Conservation (phyloP, 2,329 filamentous ascomycete genomes). For the Penicillium olsonii region DNA sequence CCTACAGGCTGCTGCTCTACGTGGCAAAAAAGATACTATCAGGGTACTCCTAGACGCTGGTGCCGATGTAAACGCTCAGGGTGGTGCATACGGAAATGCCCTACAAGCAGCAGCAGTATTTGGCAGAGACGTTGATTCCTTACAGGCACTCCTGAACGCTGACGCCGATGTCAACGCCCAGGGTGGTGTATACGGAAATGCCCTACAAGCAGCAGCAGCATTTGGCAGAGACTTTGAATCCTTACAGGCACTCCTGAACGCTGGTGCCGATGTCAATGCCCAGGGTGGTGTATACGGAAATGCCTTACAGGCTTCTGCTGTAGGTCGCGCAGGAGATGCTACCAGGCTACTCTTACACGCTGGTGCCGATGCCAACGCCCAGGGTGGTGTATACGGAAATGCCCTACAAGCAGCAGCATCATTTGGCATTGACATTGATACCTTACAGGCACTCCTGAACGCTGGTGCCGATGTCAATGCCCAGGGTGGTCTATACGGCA, state of each 20-base stretch:
- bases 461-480: constrained; percentile 2
- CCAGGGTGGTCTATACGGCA: background rate
- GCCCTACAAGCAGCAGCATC: background rate
- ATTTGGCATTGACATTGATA: background rate
- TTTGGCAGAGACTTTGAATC: too few species aligned
- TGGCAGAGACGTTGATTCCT: background rate
- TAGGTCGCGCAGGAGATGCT: background rate
- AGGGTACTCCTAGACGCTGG: background rate
- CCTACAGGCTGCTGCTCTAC: background rate
- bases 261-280: background rate
- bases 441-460: background rate
- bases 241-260: too few species aligned
- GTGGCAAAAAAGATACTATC: background rate
- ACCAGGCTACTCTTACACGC: background rate
- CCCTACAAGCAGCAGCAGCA: too few species aligned
- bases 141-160: background rate
- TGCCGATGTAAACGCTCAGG: background rate
- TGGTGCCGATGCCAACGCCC: background rate
- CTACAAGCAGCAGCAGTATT: background rate
- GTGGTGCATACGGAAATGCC: background rate
- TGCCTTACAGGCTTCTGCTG: background rate
- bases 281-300: background rate
- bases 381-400: background rate
- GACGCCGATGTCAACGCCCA: background rate
- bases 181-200: too few species aligned